phyloP scores from a whole-genome alignment of 441 rosid species.

The Geranium incanum region DNA sequence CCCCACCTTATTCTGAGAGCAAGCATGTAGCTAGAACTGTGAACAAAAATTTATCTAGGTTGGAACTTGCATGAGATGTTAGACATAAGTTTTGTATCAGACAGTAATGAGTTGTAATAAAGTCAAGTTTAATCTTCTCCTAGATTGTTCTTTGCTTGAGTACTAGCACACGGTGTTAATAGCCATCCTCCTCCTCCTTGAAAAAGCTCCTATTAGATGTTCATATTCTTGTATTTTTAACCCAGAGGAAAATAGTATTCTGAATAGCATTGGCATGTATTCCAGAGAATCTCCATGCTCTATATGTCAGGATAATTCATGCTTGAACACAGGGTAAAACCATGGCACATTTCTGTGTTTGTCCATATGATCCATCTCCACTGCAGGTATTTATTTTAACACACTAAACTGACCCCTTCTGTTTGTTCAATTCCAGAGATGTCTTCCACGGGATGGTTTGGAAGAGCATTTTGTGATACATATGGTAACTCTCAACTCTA shows the following conservation, averaged over 20 bases:
- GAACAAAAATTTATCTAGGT: neutral
- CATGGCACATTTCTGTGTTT: constrained; percentile 9
- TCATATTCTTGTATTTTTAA: neutral
- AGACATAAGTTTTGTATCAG: neutral
- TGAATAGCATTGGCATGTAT: neutral
- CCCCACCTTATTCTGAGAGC: neutral
- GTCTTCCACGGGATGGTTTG: constrained; percentile 73
- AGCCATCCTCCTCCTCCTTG: neutral
- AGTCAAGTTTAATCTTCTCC: neutral
- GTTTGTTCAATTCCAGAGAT: constrained; percentile 50
- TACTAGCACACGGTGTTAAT: neutral
- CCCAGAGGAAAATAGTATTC: neutral
- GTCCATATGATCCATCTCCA: constrained; percentile 1
- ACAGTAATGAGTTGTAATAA: neutral
- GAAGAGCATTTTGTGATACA: constrained; percentile 84
- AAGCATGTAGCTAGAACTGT: neutral
- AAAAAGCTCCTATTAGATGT: neutral
- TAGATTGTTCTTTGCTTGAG: neutral
- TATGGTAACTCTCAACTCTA: constrained; percentile 44
- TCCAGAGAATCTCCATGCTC: neutral
- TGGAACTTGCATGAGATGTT: neutral
- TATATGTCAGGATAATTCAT: neutral
- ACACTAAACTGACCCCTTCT: constrained; percentile 13
- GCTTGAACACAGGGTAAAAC: too few species aligned
- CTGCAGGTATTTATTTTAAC: neutral